Conservation (phyloP, 257 asterid genomes). For the Solanum stenotomum region DNA sequence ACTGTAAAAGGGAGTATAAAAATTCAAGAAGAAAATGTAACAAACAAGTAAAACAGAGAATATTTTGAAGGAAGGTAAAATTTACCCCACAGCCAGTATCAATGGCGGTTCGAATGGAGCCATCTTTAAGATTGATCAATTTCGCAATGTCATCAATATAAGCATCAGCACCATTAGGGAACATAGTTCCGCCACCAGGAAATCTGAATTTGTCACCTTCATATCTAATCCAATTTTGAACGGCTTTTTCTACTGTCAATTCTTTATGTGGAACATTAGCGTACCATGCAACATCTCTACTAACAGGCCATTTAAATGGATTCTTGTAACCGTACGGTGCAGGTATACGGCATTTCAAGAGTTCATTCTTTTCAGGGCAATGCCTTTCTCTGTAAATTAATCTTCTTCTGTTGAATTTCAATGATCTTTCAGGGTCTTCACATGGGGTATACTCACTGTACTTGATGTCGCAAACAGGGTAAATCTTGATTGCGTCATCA, state of each 20-base stretch:
- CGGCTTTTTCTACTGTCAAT: conserved; percentile 13
- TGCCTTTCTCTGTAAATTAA: conserved; percentile 16
- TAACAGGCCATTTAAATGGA: conserved; percentile 14
- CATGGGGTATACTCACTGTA: conserved; percentile 20
- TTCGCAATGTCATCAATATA: conserved; percentile 14
- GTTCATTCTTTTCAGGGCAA: conserved; percentile 7
- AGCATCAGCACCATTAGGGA: conserved; percentile 20
- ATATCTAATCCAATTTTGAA: conserved; percentile 13
- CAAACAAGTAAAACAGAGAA: not conserved
- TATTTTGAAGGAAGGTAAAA: not conserved
- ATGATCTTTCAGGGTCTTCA: conserved; percentile 5
- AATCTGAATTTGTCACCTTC: conserved; percentile 18
- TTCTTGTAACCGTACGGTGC: conserved; percentile 9
- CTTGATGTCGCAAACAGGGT: not conserved
- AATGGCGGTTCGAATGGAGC: conserved; percentile 19
- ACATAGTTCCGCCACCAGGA: conserved; percentile 25
- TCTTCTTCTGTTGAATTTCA: conserved; percentile 2
- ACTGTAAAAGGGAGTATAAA: not conserved
- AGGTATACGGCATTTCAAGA: conserved; percentile 7
- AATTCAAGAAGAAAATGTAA: not conserved
- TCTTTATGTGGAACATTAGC: conserved; percentile 18
- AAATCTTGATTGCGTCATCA: not conserved
- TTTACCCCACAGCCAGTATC: conserved; percentile 25
- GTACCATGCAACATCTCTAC: conserved; percentile 16
- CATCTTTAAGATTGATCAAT: conserved; percentile 13